phyloP scores from a whole-genome alignment of 106 monocot genomes.

The Ottelia alismoides region DNA sequence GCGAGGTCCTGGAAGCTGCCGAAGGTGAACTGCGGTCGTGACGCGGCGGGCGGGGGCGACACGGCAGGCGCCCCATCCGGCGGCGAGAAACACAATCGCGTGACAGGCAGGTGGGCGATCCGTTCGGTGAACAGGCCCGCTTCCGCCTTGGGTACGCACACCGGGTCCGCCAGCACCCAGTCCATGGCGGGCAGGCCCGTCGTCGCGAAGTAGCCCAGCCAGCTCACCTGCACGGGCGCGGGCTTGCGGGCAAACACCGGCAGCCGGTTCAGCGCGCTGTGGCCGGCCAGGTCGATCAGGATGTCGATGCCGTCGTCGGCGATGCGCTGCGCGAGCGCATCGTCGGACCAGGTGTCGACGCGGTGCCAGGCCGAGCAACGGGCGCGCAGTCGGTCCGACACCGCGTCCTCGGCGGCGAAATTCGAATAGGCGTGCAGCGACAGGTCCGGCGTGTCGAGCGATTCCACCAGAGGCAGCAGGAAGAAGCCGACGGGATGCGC shows the following conservation, averaged over 20 bases:
- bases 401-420: neutral
- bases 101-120: neutral
- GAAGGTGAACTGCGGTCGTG: neutral
- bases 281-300: neutral
- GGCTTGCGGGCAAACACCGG: neutral
- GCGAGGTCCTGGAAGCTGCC: neutral
- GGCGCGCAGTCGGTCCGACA: neutral
- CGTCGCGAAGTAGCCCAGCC: neutral
- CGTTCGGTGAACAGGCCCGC: neutral
- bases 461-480: no score
- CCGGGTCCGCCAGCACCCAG: neutral
- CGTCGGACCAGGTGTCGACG: neutral
- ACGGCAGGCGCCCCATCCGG: neutral
- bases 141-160: neutral
- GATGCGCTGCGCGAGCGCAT: neutral
- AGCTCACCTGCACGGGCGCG: neutral
- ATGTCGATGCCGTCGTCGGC: neutral
- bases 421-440: neutral
- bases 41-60: no score
- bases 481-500: neutral
- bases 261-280: neutral
- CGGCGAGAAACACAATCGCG: neutral
- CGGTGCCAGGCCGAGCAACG: neutral
- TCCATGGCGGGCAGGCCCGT: neutral
- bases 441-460: neutral